phyloP scores from a whole-genome alignment of 2,329 filamentous ascomycete species.

The Aspergillus sp. region DNA sequence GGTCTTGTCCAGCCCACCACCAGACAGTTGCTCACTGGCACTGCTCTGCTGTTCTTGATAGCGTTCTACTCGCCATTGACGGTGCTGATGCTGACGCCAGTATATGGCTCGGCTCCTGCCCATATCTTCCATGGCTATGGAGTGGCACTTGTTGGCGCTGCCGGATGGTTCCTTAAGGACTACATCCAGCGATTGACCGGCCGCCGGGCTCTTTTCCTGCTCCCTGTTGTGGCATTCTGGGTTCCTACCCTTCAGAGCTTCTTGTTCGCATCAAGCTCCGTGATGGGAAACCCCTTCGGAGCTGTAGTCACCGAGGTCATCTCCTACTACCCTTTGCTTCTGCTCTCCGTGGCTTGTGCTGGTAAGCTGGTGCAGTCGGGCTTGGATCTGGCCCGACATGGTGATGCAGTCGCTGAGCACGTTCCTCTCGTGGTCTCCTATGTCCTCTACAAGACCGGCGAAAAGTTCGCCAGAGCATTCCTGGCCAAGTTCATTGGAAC shows the following conservation, averaged over 20 bases:
- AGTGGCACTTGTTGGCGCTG: constrained; percentile 66
- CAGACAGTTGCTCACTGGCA: constrained; percentile 29
- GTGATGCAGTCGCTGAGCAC: constrained; percentile 62
- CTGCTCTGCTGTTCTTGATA: constrained; percentile 40
- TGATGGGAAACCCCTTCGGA: constrained; percentile 69
- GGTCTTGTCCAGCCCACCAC: constrained; percentile 29
- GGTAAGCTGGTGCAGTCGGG: constrained; percentile 64
- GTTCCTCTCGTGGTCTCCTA: constrained; percentile 68
- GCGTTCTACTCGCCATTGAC: constrained; percentile 46
- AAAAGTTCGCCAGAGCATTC: constrained; percentile 44
- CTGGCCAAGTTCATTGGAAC: constrained; percentile 59
- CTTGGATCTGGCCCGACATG: constrained; percentile 58
- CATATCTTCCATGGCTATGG: constrained; percentile 69
- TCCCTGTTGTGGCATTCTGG: constrained; percentile 75
- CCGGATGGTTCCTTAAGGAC: constrained; percentile 71
- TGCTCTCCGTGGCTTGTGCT: constrained; percentile 64
- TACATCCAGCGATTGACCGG: constrained; percentile 51
- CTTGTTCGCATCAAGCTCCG: constrained; percentile 66
- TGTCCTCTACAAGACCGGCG: constrained; percentile 58
- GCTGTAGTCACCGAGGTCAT: constrained; percentile 73
- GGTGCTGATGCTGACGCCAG: constrained; percentile 75
- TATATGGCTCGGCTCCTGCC: constrained; percentile 83
- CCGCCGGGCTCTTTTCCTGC: constrained; percentile 52
- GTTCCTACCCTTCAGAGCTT: constrained; percentile 72
- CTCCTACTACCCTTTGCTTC: constrained; percentile 69